phyloP scores from a whole-genome alignment of 208 protist genomes.

The Trypanosomatidae sp. region DNA sequence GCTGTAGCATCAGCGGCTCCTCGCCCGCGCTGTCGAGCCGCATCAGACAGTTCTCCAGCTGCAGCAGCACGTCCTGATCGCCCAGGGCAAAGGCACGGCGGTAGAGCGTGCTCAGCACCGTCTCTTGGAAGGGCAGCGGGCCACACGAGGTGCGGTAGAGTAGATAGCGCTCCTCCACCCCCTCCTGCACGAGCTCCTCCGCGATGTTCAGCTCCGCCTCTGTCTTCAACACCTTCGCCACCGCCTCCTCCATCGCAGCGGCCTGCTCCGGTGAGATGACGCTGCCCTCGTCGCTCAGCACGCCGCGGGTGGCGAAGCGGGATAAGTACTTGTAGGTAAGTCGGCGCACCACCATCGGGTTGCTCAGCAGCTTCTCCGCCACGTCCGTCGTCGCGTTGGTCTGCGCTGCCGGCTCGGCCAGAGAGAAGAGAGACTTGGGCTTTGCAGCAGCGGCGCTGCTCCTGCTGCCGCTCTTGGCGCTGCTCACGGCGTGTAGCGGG shows the following conservation, averaged over 20 bases:
- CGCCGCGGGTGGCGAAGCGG: slow-evolving; percentile 31
- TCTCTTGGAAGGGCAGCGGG: slow-evolving; percentile 62
- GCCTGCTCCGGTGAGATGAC: slow-evolving; percentile 8
- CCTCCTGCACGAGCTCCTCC: slow-evolving; percentile 47
- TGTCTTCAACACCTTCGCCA: slow-evolving; percentile 7
- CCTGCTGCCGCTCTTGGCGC: too few relatives aligned
- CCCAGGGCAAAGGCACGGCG: slow-evolving; percentile 60
- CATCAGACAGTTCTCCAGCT: slow-evolving; percentile 81
- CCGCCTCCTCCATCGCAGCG: slow-evolving; percentile 13
- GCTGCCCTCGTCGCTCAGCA: slow-evolving; percentile 27
- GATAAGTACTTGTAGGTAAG: slow-evolving; percentile 39
- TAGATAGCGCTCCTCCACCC: slow-evolving; percentile 72
- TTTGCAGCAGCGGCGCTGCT: slow-evolving; percentile 4
- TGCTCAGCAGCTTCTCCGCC: slow-evolving; percentile 34
- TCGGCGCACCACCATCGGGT: slow-evolving; percentile 30
- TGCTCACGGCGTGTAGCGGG: too few relatives aligned
- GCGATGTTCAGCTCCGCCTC: slow-evolving; percentile 29
- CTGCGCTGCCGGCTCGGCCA: background rate
- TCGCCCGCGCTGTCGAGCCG: slow-evolving; percentile 29
- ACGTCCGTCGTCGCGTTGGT: slow-evolving; percentile 2
- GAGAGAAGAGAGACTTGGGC: background rate
- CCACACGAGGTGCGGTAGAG: slow-evolving; percentile 63
- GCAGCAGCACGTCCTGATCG: slow-evolving; percentile 54
- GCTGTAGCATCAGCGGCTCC: slow-evolving; percentile 27
- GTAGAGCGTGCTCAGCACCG: slow-evolving; percentile 77